Base-by-base conservation (phyloP, 208 protist species). In the Acanthamoeba sp. region DNA sequence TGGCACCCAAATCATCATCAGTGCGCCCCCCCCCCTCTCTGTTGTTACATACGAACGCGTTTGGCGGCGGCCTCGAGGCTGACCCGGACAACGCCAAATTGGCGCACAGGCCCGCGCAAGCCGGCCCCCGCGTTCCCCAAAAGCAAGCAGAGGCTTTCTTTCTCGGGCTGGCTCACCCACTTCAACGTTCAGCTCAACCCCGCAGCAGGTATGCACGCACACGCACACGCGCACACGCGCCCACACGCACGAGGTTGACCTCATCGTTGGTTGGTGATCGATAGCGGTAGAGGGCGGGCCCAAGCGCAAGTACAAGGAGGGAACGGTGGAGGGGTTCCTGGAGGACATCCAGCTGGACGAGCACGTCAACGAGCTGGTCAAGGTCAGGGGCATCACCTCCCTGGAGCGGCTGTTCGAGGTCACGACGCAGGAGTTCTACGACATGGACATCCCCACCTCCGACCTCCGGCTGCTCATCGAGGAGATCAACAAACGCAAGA, bases 361-460 rank as follows among this genome's bases (percentile, higher is more conserved):
- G 66, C 66, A 76, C 36, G 29, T 76, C 6, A 76, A 76, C 36
- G 66, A 76, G n/a, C 36, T 76, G 29, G 66, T 76, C 32, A 29
- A 76, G 12, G 66, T 76, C 10, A 24, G 66, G 29, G 66, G 66
- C n/a, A 40, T 76, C 32, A 20, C 12, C n/a, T 42, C 66, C 22
- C 36, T 76, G 66, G 66, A 76, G 66, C n/a, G 66, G 36, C 36
- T 76, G 36, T n/a, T 76, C 32, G 29, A 76, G 36, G 36, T 76
- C n/a, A 76, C 66, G 16, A n/a, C 29, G 6, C 32, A 76, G n/a
- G 12, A 76, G 36, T 76, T 76, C 66, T 76, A 42, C 36, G 66
- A 76, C 66, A 76, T 76, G 66, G 66, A 76, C 66, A 76, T 76
- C n/a, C 66, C 66, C 36, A 76, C 66, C 22, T 76, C 66, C 22